Evolutionary conservation across 805 yeast genomes (phyloP), one percentile per base, ranked within the genome.

Genomic region (Schwanniomyces sp.): DNA sequence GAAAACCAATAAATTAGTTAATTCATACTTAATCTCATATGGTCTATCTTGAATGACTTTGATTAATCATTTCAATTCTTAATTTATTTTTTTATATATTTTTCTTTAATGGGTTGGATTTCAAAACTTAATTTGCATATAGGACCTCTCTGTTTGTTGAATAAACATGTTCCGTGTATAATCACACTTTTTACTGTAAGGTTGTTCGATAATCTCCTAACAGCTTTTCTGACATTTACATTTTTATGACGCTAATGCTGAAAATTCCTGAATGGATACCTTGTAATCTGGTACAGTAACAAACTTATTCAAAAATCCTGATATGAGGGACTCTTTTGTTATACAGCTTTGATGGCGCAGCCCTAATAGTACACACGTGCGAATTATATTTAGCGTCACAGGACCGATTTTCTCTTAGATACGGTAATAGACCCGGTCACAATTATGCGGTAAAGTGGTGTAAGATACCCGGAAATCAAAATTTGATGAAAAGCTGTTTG

Each of bases 1-100:
- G 99, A 94, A 82, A 92, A 94, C 94, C 84, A 86, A 74, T 91
- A 88, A 78, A 32, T 46, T 41, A 21, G 41, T 48, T 32, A 40
- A 43, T 17, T 21, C 25, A 16, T 16, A 8, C 17, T 42, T 40
- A 45, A 46, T 54, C 56, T 49, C 48, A 52, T 49, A 63, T 67
- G 70, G 75, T 70, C 66, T 46, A 30, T 43, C 59, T 46, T 46
- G 75, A 71, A 71, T 60, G 76, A 66, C 75, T 69, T 59, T 51
- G 59, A 56, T 45, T 30, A 36, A 37, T 45, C 46, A 43, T 50
- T 58, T 59, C 59, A 55, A 58, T 53, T 60, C 62, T 52, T 53
- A 49, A 36, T 47, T 43, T 37, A 45, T 55, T 51, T 52, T 53
- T 55, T 53, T 54, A 47, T 39, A 47, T 39, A 49, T 53, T 37